Evolutionary conservation across 2,329 filamentous ascomycete genomes (phyloP).

Genomic region (Trematosphaeria pertusa): DNA sequence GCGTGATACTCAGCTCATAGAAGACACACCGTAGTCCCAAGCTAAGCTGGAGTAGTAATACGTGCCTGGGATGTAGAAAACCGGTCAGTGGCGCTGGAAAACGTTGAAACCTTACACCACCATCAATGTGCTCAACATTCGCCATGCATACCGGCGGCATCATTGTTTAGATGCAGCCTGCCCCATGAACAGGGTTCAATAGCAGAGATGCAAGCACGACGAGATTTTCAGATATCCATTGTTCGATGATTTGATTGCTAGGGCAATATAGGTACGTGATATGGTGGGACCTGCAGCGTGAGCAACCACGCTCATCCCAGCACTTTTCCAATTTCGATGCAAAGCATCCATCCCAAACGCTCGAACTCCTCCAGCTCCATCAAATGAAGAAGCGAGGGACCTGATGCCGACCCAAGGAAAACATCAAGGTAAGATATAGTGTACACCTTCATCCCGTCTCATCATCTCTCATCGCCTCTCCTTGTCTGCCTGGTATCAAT

Average conservation of each 20-base stretch:
- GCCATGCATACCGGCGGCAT: neutral
- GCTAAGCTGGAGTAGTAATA: neutral
- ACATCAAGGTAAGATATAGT: constrained; percentile 10
- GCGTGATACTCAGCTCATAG: constrained; percentile 38
- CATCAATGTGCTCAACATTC: neutral
- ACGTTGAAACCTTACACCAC: too few relatives aligned
- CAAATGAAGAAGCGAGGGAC: constrained; percentile 13
- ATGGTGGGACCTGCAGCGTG: neutral
- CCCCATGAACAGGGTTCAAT: neutral
- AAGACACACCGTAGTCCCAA: constrained; percentile 1
- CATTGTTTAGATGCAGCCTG: neutral
- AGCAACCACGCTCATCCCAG: neutral
- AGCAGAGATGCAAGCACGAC: neutral
- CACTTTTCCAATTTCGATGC: constrained; percentile 2
- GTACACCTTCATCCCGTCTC: constrained; percentile 9
- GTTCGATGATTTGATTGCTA: neutral
- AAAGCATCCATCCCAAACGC: constrained; percentile 5
- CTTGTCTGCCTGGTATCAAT: constrained; percentile 27
- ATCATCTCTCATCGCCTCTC: neutral
- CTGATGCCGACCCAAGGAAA: constrained; percentile 5
- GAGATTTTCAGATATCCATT: neutral
- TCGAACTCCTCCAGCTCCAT: constrained; percentile 10
- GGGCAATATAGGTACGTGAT: neutral
- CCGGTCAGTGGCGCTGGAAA: neutral
- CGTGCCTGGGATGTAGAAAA: neutral